phyloP scores from a whole-genome alignment of 352 stramenopile genomes.

The Phytophthora sojae region DNA sequence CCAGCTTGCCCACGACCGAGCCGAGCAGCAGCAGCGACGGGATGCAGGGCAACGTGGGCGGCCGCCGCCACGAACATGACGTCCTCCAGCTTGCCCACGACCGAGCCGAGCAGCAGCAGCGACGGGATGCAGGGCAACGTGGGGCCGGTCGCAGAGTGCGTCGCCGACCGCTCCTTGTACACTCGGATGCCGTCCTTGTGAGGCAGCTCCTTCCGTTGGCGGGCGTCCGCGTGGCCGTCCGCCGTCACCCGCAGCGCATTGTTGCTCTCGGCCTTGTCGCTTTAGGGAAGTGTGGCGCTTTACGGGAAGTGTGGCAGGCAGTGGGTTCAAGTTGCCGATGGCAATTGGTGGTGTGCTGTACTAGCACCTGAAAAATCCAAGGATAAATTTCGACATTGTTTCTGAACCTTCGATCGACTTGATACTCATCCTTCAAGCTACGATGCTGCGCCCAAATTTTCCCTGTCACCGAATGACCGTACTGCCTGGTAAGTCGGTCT shows the following conservation, averaged over 20 bases:
- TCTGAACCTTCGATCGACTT: too few relatives aligned
- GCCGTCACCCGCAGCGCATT: slow-evolving; percentile 14
- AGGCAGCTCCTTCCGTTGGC: slow-evolving; percentile 43
- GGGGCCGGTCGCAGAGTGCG: neutral
- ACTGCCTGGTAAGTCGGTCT: too few relatives aligned
- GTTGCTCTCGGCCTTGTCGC: too few relatives aligned
- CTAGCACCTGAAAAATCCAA: too few relatives aligned
- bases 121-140: slow-evolving; percentile 34
- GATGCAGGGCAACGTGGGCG: slow-evolving; percentile 28
- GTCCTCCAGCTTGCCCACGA: slow-evolving; percentile 36
- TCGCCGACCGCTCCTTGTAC: slow-evolving; percentile 31
- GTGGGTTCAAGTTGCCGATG: too few relatives aligned
- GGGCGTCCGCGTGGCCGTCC: slow-evolving; percentile 28
- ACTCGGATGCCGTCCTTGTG: slow-evolving; percentile 37
- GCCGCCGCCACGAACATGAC: slow-evolving; percentile 36
- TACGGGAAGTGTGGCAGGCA: too few relatives aligned
- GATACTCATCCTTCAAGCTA: too few relatives aligned
- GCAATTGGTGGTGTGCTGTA: too few relatives aligned
- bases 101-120: slow-evolving; percentile 37
- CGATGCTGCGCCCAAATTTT: too few relatives aligned
- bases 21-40: slow-evolving; percentile 44
- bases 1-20: slow-evolving; percentile 26
- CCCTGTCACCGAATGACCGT: too few relatives aligned
- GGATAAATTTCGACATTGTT: too few relatives aligned
- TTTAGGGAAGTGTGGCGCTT: too few relatives aligned